Percentiles rank a stretch among this genome's conserved stretches.
Conservation (phyloP, 2,329 filamentous ascomycete species). For the Fusarium phyllophilum region DNA sequence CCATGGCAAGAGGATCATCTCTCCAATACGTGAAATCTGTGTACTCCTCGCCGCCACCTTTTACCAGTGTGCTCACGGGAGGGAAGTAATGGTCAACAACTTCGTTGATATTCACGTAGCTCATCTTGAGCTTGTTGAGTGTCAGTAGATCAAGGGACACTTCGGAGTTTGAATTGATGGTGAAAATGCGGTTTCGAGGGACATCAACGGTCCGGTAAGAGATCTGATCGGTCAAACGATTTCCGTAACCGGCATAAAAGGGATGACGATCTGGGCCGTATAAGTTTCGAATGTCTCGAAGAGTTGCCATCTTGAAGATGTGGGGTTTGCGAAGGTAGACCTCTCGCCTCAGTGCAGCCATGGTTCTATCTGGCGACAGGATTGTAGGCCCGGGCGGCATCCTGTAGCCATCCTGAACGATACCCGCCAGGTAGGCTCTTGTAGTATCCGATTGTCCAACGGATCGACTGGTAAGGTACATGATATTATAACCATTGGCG, state of each 20-base stretch:
- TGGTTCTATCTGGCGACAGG: constrained; percentile 92
- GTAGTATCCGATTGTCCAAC: constrained; percentile 95
- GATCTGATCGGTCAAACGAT: constrained; percentile 93
- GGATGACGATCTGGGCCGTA: constrained; percentile 82
- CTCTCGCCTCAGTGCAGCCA: constrained; percentile 90
- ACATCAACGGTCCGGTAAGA: constrained; percentile 97
- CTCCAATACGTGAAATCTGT: constrained; percentile 99
- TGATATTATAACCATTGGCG: constrained; percentile 97
- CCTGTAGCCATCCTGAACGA: constrained; percentile 86
- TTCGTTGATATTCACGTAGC: constrained; percentile 96
- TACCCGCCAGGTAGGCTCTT: constrained; percentile 86
- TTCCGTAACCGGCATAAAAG: constrained; percentile 97
- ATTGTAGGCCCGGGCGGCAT: constrained; percentile 93
- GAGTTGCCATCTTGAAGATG: constrained; percentile 99
- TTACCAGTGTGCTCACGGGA: constrained; percentile 85
- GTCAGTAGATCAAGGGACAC: constrained; percentile 90
- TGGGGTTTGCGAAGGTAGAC: constrained; percentile 96
- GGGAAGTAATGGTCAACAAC: constrained; percentile 99
- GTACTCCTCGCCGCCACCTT: constrained; percentile 90
- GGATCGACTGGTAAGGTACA: constrained; percentile 94
- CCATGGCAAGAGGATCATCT: constrained; percentile 82
- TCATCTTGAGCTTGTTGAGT: constrained; percentile 94
- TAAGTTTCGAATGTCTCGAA: constrained; percentile 90
- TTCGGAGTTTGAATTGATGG: constrained; percentile 97
- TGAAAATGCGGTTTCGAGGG: constrained; percentile 93